Base-by-base conservation (phyloP, 2,329 filamentous ascomycete genomes). In the Trichoderma sp. region DNA sequence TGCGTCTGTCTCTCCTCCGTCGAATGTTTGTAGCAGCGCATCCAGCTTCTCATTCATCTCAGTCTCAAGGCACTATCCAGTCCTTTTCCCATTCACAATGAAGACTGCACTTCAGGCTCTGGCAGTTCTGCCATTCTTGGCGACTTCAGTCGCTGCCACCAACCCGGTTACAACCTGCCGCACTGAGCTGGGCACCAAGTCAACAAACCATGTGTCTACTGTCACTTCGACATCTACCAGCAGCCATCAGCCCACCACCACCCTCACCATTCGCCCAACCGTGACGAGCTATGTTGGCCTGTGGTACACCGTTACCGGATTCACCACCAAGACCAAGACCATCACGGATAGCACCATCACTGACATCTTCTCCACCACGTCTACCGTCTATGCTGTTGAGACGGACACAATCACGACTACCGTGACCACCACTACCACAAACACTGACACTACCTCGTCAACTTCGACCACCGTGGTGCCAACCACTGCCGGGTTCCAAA, bases 391-490 rank as follows among this genome's bases (percentile, higher is more conserved):
- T 43, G 6, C 16, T 19, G 40, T 43, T n/a, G 40, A 43, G 40
- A 43, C 40, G 19, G 40, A 43, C 40, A 43, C 40, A n/a, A n/a
- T 43, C 7, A 43, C 40, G 19, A 19, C 40, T 1, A 43, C 40
- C 16, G 40, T 66, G 19, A 66, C 62, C 8, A 57, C 43, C 14
- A 68, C 65, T 4, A 27, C 31, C 24, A 68, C 65, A 27, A 29
- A 24, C 33, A 68, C 65, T 14, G 37, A 35, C 11, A 61, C 56
- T 27, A 19, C 31, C 29, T 43, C 31, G 35, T 68, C 65, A 16
- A 61, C 55, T 24, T 68, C 65, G 7, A 68, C 65, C n/a, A 68
- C 65, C 10, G 29, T 47, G 10, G 49, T 68, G 21, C 31, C 65
- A 31, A 68, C 65, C 11, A 33, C 65, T 37, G 19, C 27, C 19